These are phyloP conservation scores for Petasospora fabianii DNA, from an alignment of 1,139 yeast genomes.

Conservation along the genomic window DNA sequence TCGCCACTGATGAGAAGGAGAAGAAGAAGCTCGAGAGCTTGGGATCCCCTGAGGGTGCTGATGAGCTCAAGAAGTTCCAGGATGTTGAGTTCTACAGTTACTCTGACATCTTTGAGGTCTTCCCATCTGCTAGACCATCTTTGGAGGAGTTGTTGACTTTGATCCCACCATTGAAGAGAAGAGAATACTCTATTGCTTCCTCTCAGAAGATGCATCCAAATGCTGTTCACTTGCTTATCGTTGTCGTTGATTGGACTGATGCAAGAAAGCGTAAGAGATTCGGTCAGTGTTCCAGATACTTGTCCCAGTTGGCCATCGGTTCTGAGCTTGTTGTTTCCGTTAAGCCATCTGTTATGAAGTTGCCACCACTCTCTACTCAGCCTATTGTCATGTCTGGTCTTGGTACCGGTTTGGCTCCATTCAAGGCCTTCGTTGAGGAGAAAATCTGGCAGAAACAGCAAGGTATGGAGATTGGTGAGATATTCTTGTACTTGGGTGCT, in stretches of 20 bases:
- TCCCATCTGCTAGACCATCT: slow-evolving; percentile 80
- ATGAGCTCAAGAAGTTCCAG: slow-evolving; percentile 76
- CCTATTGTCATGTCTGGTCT: slow-evolving; percentile 97
- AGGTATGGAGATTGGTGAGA: slow-evolving; percentile 86
- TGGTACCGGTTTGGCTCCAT: slow-evolving; percentile 98
- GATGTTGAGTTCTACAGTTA: slow-evolving; percentile 81
- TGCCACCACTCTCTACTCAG: slow-evolving; percentile 81
- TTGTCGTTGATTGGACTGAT: slow-evolving; percentile 96
- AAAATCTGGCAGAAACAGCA: slow-evolving; percentile 90
- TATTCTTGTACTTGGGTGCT: slow-evolving; percentile 86
- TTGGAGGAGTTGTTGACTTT: slow-evolving; percentile 66
- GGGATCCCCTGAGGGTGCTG: slow-evolving; percentile 80
- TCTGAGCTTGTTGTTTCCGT: slow-evolving; percentile 90
- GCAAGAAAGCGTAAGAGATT: slow-evolving; percentile 79
- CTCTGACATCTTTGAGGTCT: slow-evolving; percentile 77
- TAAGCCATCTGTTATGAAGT: slow-evolving; percentile 95
- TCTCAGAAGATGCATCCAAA: slow-evolving; percentile 90
- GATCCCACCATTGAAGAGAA: slow-evolving; percentile 86
- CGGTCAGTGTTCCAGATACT: slow-evolving; percentile 92
- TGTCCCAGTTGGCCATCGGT: slow-evolving; percentile 76
- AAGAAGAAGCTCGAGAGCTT: slow-evolving; percentile 57
- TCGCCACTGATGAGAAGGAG: slow-evolving; percentile 68
- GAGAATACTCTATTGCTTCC: slow-evolving; percentile 98
- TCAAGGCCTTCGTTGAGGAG: slow-evolving; percentile 96
- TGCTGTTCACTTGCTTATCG: slow-evolving; percentile 87